phyloP scores from a whole-genome alignment of 106 monocot species.

The Dioscorea zingiberensis region DNA sequence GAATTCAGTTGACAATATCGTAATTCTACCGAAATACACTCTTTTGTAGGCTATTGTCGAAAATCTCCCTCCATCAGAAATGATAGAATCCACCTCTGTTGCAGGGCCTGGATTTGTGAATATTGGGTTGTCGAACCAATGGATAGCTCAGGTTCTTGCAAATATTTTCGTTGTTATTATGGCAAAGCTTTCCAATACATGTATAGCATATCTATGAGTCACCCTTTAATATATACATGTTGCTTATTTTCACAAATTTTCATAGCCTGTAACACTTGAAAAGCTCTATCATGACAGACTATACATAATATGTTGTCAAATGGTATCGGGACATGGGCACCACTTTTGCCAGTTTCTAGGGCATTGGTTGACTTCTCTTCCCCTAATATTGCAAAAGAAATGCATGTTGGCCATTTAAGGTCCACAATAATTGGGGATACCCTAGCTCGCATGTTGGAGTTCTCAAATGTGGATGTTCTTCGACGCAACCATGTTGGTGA shows the following conservation, averaged over 20 bases:
- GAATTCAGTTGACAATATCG: neutral
- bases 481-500: conserved; percentile 98
- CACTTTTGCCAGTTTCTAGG: conserved; percentile 50
- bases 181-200: neutral
- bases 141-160: conserved; percentile 72
- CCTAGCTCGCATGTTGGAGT: conserved; percentile 90
- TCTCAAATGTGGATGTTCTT: conserved; percentile 87
- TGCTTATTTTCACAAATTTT: neutral
- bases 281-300: conserved; percentile 33
- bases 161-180: neutral
- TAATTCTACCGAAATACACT: neutral
- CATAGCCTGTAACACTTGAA: too few species aligned
- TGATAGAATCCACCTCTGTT: conserved; percentile 77
- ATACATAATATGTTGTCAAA: conserved; percentile 75
- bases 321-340: conserved; percentile 87
- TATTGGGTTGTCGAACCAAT: conserved; percentile 61
- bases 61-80: conserved; percentile 73
- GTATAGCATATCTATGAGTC: neutral
- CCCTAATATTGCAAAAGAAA: conserved; percentile 98
- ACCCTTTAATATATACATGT: neutral
- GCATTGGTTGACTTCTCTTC: conserved; percentile 95
- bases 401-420: conserved; percentile 98
- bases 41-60: conserved; percentile 62
- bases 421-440: conserved; percentile 97
- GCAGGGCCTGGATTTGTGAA: conserved; percentile 80